Percentiles rank a stretch among this genome's conserved stretches.
These are phyloP conservation scores for Trichoderma oligosporum DNA, from an alignment of 2,329 filamentous ascomycete species.

Conservation along the genomic window DNA sequence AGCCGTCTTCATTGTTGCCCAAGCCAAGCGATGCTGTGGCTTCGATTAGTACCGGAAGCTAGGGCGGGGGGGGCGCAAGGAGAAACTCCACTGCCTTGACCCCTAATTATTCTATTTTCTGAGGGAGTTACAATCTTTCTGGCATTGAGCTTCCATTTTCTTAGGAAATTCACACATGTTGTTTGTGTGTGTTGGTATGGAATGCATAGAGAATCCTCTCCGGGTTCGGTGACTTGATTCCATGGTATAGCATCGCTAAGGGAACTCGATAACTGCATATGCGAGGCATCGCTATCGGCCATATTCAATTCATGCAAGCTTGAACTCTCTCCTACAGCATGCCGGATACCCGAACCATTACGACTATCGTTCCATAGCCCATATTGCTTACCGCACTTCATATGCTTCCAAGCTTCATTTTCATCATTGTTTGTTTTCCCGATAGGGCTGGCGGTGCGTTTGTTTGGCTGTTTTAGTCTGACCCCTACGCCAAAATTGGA, in stretches of 20 bases:
- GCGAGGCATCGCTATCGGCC: not conserved
- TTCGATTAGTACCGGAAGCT: not conserved
- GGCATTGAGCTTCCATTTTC: not conserved
- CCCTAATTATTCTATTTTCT: constrained; percentile 1
- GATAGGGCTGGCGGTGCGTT: not conserved
- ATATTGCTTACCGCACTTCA: constrained; percentile 3
- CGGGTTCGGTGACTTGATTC: too few species aligned
- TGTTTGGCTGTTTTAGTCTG: not conserved
- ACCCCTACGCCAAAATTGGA: constrained; percentile 10
- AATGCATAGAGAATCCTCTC: too few species aligned
- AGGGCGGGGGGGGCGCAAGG: constrained; percentile 3
- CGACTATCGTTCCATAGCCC: not conserved
- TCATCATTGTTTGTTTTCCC: not conserved
- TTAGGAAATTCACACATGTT: too few species aligned
- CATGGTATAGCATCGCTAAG: too few species aligned
- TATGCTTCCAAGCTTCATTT: not conserved
- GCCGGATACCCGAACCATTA: constrained; percentile 8
- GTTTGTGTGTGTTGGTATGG: too few species aligned
- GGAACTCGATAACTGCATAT: not conserved
- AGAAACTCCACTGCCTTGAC: constrained; percentile 7
- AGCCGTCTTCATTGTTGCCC: not conserved
- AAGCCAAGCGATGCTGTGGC: not conserved
- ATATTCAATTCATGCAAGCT: not conserved
- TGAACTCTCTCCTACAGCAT: not conserved
- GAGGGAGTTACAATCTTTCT: not conserved